Conservation (phyloP, 148 eudicot genomes). For the Persicaria tinctoria region DNA sequence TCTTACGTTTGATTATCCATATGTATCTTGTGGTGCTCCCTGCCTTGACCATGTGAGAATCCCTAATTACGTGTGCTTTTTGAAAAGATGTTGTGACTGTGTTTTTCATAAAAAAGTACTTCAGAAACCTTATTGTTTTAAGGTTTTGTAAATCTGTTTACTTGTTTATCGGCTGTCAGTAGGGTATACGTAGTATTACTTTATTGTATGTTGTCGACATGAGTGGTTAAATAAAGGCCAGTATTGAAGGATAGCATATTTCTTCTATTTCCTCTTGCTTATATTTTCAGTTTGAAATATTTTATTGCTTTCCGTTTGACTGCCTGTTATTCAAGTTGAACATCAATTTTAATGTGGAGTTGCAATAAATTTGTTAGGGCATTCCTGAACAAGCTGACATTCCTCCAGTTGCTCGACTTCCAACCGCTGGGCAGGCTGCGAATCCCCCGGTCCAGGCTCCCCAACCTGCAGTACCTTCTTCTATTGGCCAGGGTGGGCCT, state of each 20-base stretch:
- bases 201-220: neutral
- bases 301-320: neutral
- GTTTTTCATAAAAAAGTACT: neutral
- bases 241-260: neutral
- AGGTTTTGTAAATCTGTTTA: neutral
- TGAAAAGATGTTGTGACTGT: neutral
- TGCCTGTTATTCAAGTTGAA: neutral
- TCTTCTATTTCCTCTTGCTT: neutral
- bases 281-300: neutral
- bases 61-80: neutral
- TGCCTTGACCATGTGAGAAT: neutral
- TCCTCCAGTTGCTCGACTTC: slow-evolving; percentile 17
- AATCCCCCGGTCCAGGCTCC: slow-evolving; percentile 34
- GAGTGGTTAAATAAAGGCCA: neutral
- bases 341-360: neutral
- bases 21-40: neutral
- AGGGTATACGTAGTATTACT: neutral
- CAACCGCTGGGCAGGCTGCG: slow-evolving; percentile 32
- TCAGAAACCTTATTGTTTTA: neutral
- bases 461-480: slow-evolving; percentile 37
- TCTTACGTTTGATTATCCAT: neutral
- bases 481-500: slow-evolving; percentile 49
- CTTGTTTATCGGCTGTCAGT: neutral
- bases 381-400: slow-evolving; percentile 70
- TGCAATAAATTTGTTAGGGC: slow-evolving; percentile 38